phyloP scores from a whole-genome alignment of 2,329 filamentous ascomycete genomes.

The Clarireedia hainanense region DNA sequence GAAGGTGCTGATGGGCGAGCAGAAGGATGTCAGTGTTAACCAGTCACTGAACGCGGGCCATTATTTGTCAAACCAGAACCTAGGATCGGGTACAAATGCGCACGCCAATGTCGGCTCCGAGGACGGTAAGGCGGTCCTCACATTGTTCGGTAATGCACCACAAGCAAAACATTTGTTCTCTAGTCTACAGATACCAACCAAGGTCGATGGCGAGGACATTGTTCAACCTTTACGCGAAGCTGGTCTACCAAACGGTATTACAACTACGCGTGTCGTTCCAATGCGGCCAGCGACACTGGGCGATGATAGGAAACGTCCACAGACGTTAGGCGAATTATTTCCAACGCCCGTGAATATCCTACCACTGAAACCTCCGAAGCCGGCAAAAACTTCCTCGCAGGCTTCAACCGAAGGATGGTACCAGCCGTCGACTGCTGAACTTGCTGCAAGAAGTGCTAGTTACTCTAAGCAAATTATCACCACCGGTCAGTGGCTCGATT shows the following conservation, averaged over 20 bases:
- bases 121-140: conserved; percentile 57
- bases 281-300: conserved; percentile 33
- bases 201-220: conserved; percentile 29
- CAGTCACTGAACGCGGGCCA: conserved; percentile 5
- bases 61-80: conserved; percentile 14
- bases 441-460: conserved; percentile 35
- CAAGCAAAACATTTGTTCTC: conserved; percentile 77
- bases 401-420: conserved; percentile 42
- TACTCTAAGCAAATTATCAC: conserved; percentile 62
- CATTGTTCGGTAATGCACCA: conserved; percentile 67
- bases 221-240: conserved; percentile 50
- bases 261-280: conserved; percentile 57
- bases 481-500: conserved; percentile 62
- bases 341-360: conserved; percentile 58
- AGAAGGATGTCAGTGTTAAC: conserved; percentile 27
- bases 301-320: conserved; percentile 44
- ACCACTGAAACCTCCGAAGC: conserved; percentile 62
- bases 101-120: conserved; percentile 32
- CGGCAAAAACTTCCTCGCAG: conserved; percentile 60
- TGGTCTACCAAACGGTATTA: conserved; percentile 66
- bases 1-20: conserved; percentile 40
- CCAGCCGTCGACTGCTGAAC: conserved; percentile 28
- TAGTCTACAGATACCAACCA: conserved; percentile 56
- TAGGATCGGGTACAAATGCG: conserved; percentile 15
- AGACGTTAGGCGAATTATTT: conserved; percentile 67